phyloP scores from a whole-genome alignment of 208 protist genomes.

The Lotmaria passim region DNA sequence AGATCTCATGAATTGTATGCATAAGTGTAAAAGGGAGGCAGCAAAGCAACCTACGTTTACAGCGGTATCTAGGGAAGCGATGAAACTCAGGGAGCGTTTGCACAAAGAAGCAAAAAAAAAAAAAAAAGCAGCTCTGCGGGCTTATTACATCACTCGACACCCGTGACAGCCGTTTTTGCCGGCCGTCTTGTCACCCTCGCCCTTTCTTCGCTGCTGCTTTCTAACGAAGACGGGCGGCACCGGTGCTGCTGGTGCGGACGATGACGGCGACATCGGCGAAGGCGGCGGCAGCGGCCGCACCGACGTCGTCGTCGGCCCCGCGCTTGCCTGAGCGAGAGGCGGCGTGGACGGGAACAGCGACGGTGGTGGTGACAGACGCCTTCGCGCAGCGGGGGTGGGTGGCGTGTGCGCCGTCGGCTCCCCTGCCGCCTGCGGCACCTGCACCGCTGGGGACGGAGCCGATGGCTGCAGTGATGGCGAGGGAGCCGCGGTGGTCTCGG shows the following conservation, averaged over 20 bases:
- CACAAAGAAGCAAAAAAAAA: too few relatives aligned
- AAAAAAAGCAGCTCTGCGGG: too few relatives aligned
- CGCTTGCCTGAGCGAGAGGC: too few relatives aligned
- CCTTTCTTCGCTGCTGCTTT: not conserved
- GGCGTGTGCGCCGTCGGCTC: slow-evolving; percentile 8
- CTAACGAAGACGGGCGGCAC: not conserved
- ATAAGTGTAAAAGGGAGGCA: too few relatives aligned
- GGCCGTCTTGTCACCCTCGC: not conserved
- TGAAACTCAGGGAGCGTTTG: too few relatives aligned
- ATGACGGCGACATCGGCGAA: not conserved
- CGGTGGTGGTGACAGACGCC: not conserved
- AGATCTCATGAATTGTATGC: too few relatives aligned
- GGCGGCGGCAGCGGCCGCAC: not conserved
- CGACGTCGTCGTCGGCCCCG: too few relatives aligned
- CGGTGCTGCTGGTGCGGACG: not conserved
- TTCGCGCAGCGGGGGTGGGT: too few relatives aligned
- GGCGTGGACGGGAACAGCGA: not conserved
- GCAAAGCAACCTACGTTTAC: too few relatives aligned
- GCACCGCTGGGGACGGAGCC: not conserved
- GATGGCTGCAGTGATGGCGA: too few relatives aligned
- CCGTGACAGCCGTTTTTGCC: not conserved
- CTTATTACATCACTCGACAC: not conserved
- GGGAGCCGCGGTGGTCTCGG: too few relatives aligned
- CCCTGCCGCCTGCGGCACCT: not conserved
- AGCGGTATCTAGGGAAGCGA: too few relatives aligned